Base-by-base conservation (phyloP, 2,329 filamentous ascomycete species). In the Xylaria sp. region DNA sequence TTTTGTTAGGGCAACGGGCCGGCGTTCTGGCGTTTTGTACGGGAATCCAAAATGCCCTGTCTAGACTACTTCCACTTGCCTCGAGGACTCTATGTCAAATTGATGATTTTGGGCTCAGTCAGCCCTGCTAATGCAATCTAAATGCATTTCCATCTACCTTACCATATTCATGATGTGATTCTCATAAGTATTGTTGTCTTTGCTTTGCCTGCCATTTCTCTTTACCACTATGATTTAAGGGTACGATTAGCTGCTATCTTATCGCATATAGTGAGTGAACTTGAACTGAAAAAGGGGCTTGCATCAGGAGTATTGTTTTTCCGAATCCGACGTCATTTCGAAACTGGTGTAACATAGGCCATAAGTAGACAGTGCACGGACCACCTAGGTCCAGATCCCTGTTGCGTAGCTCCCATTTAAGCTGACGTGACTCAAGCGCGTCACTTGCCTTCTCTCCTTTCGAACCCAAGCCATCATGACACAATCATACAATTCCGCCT, bases 11-110 rank as follows among this genome's bases (percentile, higher is more conserved):
- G 54, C 54, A 15, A 58, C 44, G 54, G 61, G 48, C 67, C 65
- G 74, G 73, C 69, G 74, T 75, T 76, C 63, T 71, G 74, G 73
- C 71, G 74, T 75, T 75, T 42, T 59, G 36, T 65, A 57, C 53
- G 44, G 40, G 49, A 58, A 57, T 63, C 28, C 36, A 65, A 66
- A 15, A 59, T 65, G 11, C 26, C 33, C 60, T 61, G 5, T 53
- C 40, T 20, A 26, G 48, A 58, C 51, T 69, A 28, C 4, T 61
- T 60, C 15, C 40, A 42, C 17, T 17, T 6, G 6, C 38, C 31
- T 26, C 44, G 40, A 42, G 28, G 26, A 46, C 58, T 10, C 57
- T 20, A 56, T 62, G n/a, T 53, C 49, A 31, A 31, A 48, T 31
- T 31, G 15, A n/a, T n/a, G 49, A 53, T 53, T 15, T n/a, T 9